Evolutionary conservation across 2,329 filamentous ascomycete genomes (phyloP).

Genomic region (Beauveria brongniartii): DNA sequence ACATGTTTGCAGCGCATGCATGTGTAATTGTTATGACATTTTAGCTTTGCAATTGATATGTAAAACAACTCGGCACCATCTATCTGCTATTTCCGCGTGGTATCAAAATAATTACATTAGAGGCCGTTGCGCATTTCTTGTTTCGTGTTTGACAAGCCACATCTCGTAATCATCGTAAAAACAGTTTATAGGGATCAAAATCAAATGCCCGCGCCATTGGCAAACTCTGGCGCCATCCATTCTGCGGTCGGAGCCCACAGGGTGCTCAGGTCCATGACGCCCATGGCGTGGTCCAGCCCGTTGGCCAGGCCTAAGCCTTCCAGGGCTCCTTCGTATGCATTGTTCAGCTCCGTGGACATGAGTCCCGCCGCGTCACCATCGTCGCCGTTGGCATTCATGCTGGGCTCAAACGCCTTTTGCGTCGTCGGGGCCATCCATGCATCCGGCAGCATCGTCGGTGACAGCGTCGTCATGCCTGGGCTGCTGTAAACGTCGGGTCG

Average conservation of each 20-base stretch:
- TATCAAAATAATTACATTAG: neutral
- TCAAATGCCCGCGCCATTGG: conserved; percentile 24
- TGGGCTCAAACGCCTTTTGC: conserved; percentile 9
- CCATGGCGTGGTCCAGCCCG: conserved; percentile 34
- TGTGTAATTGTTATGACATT: neutral
- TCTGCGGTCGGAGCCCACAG: conserved; percentile 27
- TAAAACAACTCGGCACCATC: neutral
- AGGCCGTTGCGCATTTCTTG: neutral
- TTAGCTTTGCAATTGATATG: neutral
- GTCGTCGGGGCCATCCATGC: conserved; percentile 7
- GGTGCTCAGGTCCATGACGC: conserved; percentile 26
- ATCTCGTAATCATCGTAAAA: neutral
- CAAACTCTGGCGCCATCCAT: conserved; percentile 25
- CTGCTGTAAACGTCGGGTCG: conserved; percentile 19
- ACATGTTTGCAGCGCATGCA: neutral
- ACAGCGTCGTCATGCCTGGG: conserved; percentile 11
- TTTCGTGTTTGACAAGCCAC: neutral
- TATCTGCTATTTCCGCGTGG: neutral
- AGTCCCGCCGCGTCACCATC: neutral
- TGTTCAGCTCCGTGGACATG: conserved; percentile 32
- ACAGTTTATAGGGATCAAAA: neutral
- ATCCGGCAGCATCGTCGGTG: conserved; percentile 12
- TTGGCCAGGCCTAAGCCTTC: conserved; percentile 39
- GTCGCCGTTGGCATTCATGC: conserved; percentile 11
- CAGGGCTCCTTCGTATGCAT: conserved; percentile 41